Percentiles rank a stretch among this genome's conserved stretches.
These are phyloP conservation scores for Aureoboletus auriporus DNA, from an alignment of 768 basidiomycete species.

Conservation along the genomic window DNA sequence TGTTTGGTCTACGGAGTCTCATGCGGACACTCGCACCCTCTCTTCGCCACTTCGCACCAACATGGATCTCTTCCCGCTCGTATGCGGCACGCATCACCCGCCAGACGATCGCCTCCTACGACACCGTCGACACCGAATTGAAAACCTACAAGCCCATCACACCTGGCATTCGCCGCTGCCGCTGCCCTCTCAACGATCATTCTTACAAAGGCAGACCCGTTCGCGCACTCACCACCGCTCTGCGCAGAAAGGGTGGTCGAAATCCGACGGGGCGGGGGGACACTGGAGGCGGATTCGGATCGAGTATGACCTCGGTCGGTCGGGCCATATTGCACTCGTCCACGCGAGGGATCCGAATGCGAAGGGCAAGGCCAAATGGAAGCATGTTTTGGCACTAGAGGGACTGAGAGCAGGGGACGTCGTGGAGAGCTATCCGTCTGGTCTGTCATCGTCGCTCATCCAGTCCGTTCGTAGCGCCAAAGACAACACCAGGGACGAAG, in stretches of 20 bases:
- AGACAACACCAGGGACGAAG: background rate
- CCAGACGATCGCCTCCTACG: slow-evolving; percentile 31
- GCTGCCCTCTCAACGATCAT: slow-evolving; percentile 77
- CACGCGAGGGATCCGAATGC: slow-evolving; percentile 53
- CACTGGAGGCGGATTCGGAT: slow-evolving; percentile 85
- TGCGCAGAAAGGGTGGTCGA: slow-evolving; percentile 83
- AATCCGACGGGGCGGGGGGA: slow-evolving; percentile 79
- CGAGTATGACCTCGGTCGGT: slow-evolving; percentile 94
- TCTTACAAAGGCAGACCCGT: slow-evolving; percentile 84
- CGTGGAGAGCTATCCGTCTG: slow-evolving; percentile 80
- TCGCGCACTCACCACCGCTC: slow-evolving; percentile 73
- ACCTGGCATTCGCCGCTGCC: slow-evolving; percentile 82
- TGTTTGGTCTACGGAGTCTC: slow-evolving; percentile 13
- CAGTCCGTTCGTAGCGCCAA: slow-evolving; percentile 34
- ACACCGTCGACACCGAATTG: slow-evolving; percentile 52
- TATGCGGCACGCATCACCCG: slow-evolving; percentile 34
- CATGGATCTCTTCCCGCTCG: slow-evolving; percentile 16
- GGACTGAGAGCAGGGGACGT: slow-evolving; percentile 84
- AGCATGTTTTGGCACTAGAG: slow-evolving; percentile 91
- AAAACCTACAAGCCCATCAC: slow-evolving; percentile 90
- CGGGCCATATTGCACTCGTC: slow-evolving; percentile 91
- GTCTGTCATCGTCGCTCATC: slow-evolving; percentile 72
- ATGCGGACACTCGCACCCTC: slow-evolving; percentile 4
- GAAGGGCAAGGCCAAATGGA: slow-evolving; percentile 61
- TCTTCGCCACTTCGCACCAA: slow-evolving; percentile 7